phyloP scores from a whole-genome alignment of 2,329 filamentous ascomycete genomes.

The Ascochyta rabiei region DNA sequence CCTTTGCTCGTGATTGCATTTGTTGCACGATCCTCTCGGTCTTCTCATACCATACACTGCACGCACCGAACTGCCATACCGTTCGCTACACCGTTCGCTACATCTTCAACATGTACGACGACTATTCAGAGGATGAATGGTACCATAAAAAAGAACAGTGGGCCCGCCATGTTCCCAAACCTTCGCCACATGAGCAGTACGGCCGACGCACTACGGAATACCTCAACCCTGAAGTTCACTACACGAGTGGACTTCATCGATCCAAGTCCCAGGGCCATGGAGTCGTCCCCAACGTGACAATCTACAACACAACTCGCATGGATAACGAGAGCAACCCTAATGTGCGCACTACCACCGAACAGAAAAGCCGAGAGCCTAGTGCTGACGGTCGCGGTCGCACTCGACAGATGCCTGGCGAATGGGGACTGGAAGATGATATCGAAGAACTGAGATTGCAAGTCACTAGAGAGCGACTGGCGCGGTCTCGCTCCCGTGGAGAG shows the following conservation, averaged over 20 bases:
- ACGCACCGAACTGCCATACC: neutral
- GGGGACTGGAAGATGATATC: slow-evolving; percentile 45
- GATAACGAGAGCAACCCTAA: slow-evolving; percentile 44
- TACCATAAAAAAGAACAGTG: slow-evolving; percentile 28
- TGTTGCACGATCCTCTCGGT: neutral
- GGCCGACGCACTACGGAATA: slow-evolving; percentile 39
- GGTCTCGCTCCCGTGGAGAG: slow-evolving; percentile 35
- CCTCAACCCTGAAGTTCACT: slow-evolving; percentile 37
- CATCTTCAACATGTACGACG: slow-evolving; percentile 35
- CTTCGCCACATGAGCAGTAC: slow-evolving; percentile 22
- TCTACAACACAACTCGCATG: slow-evolving; percentile 53
- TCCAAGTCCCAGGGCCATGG: slow-evolving; percentile 53
- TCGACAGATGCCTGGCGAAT: slow-evolving; percentile 42
- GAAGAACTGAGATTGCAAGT: slow-evolving; percentile 38
- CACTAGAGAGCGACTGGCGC: slow-evolving; percentile 23
- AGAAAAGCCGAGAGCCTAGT: slow-evolving; percentile 33
- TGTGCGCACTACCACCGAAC: slow-evolving; percentile 38
- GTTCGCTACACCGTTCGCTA: neutral
- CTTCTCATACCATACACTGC: neutral
- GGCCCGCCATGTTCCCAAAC: slow-evolving; percentile 41
- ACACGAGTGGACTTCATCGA: slow-evolving; percentile 48
- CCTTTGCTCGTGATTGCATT: slow-evolving; percentile 17
- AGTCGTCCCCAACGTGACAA: slow-evolving; percentile 54
- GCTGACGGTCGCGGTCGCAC: slow-evolving; percentile 40
- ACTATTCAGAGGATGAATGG: slow-evolving; percentile 37